Base-by-base conservation (phyloP, 2,329 filamentous ascomycete species). In the Talaromyces verruculosus region DNA sequence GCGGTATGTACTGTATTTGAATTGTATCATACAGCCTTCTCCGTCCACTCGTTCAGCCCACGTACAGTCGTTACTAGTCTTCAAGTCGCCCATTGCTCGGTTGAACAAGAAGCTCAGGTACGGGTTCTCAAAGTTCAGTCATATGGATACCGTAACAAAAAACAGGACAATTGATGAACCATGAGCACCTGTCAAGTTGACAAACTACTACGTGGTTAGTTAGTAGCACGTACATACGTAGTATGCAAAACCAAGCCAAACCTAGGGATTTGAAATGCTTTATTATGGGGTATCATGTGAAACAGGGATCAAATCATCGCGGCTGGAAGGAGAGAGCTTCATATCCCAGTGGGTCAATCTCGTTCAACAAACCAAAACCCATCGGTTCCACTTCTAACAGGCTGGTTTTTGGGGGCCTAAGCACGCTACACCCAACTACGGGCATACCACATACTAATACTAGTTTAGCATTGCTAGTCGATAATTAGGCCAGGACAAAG, bases 331-430 rank as follows among this genome's bases (percentile, higher is more conserved):
- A 7, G 10, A 47, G 28, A 51, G 45, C 45, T 51, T 51, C 43
- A 33, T 51, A 28, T n/a, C 25, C 33, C 22, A 47, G 47, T 41
- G 60, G 60, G 60, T 17, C 60, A 62, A 47, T 45, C 45, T 62
- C 45, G 35, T 53, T 62, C 45, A 17, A 17, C 43, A 22, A 25
- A 7, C 22, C 4, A 45, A 60, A 47, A 35, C 5, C 58, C 41
- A 39, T 61, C 25, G 58, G 25, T 62, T 25, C 60, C 60, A 62
- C 60, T 62, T 62, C 60, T 62, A 35, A 62, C 60, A 62, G 60
- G 60, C 45, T 62, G 22, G 45, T 41, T 62, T 62, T 62, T 49
- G 43, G 60, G 60, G 60, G 30, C 43, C 22, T 28, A 35, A 11
- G 35, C 30, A 37, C 39, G 53, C 33, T 8, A 57, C 33, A 7